Percentiles rank a stretch among this genome's conserved stretches.
Conservation (phyloP, 148 eudicot genomes). For the Dysphania ambrosioides region DNA sequence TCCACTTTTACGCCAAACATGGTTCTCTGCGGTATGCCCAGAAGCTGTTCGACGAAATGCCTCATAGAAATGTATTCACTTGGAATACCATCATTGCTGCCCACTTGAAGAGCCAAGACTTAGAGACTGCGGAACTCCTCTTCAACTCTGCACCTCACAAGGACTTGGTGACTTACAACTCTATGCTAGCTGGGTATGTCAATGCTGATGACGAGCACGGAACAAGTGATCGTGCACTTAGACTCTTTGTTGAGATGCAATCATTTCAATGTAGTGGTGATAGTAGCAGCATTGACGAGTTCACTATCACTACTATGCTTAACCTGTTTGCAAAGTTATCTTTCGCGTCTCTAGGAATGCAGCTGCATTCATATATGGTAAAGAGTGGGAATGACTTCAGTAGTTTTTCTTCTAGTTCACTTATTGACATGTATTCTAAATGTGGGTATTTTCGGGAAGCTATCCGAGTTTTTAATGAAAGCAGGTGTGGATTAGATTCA, state of each 20-base stretch:
- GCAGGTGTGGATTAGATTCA: constrained; percentile 37
- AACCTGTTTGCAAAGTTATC: constrained; percentile 55
- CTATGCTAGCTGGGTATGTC: constrained; percentile 69
- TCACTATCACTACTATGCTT: constrained; percentile 66
- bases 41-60: constrained; percentile 83
- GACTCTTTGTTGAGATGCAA: constrained; percentile 56
- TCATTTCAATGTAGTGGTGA: neutral
- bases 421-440: constrained; percentile 87
- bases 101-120: constrained; percentile 40
- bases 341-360: constrained; percentile 42
- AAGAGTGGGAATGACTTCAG: constrained; percentile 54
- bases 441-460: constrained; percentile 64
- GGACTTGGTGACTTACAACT: constrained; percentile 78
- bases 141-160: constrained; percentile 46
- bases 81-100: constrained; percentile 87
- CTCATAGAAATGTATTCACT: constrained; percentile 65
- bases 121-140: constrained; percentile 41
- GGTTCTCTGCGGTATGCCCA: constrained; percentile 44
- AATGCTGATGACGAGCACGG: constrained; percentile 46
- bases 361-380: constrained; percentile 69
- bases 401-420: constrained; percentile 61
- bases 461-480: constrained; percentile 36
- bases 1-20: constrained; percentile 42
- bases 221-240: constrained; percentile 44
- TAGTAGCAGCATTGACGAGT: constrained; percentile 51